phyloP scores from a whole-genome alignment of 176 grass and related monocot species.

The Oryza glaberrima region DNA sequence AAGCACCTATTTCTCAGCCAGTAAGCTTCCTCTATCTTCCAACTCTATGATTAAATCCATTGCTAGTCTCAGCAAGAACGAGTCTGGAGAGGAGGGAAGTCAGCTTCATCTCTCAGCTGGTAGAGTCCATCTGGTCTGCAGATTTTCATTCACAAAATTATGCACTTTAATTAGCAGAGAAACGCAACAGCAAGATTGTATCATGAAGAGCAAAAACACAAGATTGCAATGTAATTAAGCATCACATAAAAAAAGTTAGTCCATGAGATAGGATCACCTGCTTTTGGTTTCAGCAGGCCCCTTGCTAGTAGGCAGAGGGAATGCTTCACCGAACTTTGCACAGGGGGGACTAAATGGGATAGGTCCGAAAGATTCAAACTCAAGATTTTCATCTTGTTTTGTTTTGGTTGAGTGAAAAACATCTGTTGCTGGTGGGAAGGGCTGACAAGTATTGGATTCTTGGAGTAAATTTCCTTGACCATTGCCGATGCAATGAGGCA shows the following conservation, averaged over 20 bases:
- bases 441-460: neutral
- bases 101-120: slow-evolving; percentile 54
- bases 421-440: neutral
- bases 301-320: too few species aligned
- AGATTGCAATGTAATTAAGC: neutral
- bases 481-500: neutral
- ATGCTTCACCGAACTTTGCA: too few species aligned
- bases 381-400: neutral
- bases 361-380: slow-evolving; percentile 55
- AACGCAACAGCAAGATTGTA: neutral
- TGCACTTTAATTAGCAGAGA: neutral
- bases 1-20: neutral
- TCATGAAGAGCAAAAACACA: too few species aligned
- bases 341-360: too few species aligned
- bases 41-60: neutral
- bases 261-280: slow-evolving; percentile 38
- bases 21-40: too few species aligned
- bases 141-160: slow-evolving; percentile 4
- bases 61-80: neutral
- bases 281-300: neutral
- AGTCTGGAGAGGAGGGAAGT: slow-evolving; percentile 72
- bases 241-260: neutral
- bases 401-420: slow-evolving; percentile 1
- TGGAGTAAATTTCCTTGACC: slow-evolving; percentile 23
- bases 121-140: slow-evolving; percentile 49